Evolutionary conservation across 768 basidiomycete species (phyloP), one percentile per base, ranked within the genome.

Genomic region (Multifurca ochricompacta): DNA sequence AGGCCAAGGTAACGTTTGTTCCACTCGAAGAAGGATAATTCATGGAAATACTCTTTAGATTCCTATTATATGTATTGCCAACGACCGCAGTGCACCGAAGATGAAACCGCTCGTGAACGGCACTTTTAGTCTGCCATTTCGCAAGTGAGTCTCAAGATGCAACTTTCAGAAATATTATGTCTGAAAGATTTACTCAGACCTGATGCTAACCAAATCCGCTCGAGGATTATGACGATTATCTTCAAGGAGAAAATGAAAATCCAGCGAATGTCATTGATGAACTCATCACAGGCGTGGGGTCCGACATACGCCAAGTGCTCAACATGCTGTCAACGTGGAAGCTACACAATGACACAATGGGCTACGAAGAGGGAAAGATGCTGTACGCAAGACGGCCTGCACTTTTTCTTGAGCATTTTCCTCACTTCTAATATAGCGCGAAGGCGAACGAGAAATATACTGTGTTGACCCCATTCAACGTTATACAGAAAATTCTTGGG

Each of bases 301-400:
- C 94, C 2, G 96, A 99, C 69, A 95, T 99, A 54, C 87, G 96
- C 3, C 95, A 95, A 67, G 91, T 98, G 18, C 71, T 99, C 56
- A 98, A 97, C 67, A 97, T 99, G 92, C 74, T 99, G 11, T 95
- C 96, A 4, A 98, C 95, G 0, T 98, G 92, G 90, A 92, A 85
- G 63, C 69, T 97, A n/a, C 87, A 86, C 8, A 85, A 74, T 58
- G 68, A 76, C 51, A 75, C 79, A 2, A 91, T 99, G 85, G 77
- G 83, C 61, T 98, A 91, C 66, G 94, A 98, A 60, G 83, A 96
- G 63, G 81, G 92, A 51, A 96, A 97, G 67, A 69, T 74, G n/a
- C 73, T 98, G 94, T 97, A 63, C 51, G 89, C 76, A 8, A n/a
- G 14, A 19, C 10, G 18, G 18, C 16, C 14, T 60, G 31, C 41